Percentiles rank a stretch among this genome's conserved stretches.
Conservation (phyloP, 1,284 basidiomycete genomes). For the Boletus mariae region DNA sequence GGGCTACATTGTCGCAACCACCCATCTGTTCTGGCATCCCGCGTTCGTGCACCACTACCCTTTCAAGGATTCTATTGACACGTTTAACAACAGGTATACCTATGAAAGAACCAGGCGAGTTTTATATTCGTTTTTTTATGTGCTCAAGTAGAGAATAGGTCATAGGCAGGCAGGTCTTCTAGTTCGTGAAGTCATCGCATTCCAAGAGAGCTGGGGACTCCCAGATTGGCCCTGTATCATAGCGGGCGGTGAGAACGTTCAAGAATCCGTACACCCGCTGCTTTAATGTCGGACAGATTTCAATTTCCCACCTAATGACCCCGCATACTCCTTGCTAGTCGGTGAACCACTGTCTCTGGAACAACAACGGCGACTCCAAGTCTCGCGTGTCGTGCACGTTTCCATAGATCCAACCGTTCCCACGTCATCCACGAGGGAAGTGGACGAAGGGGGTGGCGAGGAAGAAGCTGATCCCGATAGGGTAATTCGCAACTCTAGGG, state of each 20-base stretch:
- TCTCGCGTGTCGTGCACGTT: conserved; percentile 79
- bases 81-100: conserved; percentile 54
- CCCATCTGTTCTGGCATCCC: conserved; percentile 94
- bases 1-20: conserved; percentile 76
- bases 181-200: conserved; percentile 60
- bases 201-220: conserved; percentile 48
- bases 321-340: conserved; percentile 80
- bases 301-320: conserved; percentile 86
- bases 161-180: conserved; percentile 68
- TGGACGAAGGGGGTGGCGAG: conserved; percentile 45
- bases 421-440: conserved; percentile 26
- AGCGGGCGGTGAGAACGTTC: conserved; percentile 63
- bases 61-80: conserved; percentile 4
- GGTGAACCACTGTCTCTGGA: conserved; percentile 51
- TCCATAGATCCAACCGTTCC: conserved; percentile 66
- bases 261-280: background rate
- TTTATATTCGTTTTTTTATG: background rate
- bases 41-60: conserved; percentile 44
- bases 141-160: background rate
- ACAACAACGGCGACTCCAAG: conserved; percentile 52
- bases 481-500: conserved; percentile 75
- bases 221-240: conserved; percentile 75
- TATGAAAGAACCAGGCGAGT: conserved; percentile 82
- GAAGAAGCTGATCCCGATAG: conserved; percentile 60
- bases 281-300: conserved; percentile 61